Conservation (phyloP, 768 basidiomycete species). For the Tephrocybe sp. region DNA sequence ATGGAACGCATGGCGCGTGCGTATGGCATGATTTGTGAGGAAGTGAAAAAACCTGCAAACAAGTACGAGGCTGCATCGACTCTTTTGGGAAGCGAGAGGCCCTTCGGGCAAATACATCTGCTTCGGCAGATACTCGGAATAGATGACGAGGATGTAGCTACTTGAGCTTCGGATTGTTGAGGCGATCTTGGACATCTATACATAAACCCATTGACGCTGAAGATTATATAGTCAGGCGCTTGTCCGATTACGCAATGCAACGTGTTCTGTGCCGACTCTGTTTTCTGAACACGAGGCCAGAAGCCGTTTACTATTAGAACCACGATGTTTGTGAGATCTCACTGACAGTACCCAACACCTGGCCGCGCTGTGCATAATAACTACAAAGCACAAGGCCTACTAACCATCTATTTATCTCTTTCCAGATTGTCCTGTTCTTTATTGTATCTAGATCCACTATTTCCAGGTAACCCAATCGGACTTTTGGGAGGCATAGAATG, state of each 20-base stretch:
- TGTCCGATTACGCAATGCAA: not conserved
- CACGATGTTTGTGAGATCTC: not conserved
- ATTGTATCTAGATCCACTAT: too few species aligned
- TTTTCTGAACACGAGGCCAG: not conserved
- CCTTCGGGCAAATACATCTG: conserved; percentile 76
- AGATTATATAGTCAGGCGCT: not conserved
- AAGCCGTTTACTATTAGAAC: not conserved
- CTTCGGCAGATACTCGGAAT: conserved; percentile 80
- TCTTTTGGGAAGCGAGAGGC: conserved; percentile 77
- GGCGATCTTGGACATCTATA: too few species aligned
- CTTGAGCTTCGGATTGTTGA: too few species aligned
- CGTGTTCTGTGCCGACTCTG: conserved; percentile 7
- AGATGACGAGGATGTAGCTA: conserved; percentile 39
- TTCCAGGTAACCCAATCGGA: too few species aligned
- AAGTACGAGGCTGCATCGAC: conserved; percentile 92
- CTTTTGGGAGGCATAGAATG: too few species aligned
- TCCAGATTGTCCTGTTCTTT: too few species aligned
- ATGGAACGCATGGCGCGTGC: conserved; percentile 64
- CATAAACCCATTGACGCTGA: not conserved
- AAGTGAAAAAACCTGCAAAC: conserved; percentile 73
- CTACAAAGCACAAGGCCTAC: too few species aligned
- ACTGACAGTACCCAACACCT: not conserved
- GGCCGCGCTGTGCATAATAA: too few species aligned
- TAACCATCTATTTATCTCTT: too few species aligned
- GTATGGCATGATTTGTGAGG: conserved; percentile 74